Percentiles rank a stretch among this genome's conserved stretches.
These are phyloP conservation scores for Beta lomatogona DNA, from an alignment of 179 eudicot species.

Conservation along the genomic window DNA sequence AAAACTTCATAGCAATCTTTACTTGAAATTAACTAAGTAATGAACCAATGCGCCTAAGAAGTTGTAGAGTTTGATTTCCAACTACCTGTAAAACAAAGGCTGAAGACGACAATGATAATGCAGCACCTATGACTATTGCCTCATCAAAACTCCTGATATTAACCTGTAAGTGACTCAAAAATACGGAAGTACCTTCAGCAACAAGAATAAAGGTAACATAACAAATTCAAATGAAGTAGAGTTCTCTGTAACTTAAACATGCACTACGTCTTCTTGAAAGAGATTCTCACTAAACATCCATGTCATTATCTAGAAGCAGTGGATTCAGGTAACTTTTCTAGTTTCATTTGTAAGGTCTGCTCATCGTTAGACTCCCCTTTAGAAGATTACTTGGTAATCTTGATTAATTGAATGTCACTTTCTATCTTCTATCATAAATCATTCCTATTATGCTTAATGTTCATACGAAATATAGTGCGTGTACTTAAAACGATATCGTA, in stretches of 20 bases:
- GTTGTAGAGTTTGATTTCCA: not conserved
- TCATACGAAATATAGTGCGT: too few relatives aligned
- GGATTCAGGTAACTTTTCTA: too few relatives aligned
- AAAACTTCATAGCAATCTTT: not conserved
- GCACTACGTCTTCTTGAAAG: not conserved
- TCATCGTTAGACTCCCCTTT: too few relatives aligned
- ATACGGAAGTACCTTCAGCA: conserved; percentile 1
- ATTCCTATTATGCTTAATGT: too few relatives aligned
- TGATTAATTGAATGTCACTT: too few relatives aligned
- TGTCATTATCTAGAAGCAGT: too few relatives aligned
- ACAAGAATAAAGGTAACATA: not conserved
- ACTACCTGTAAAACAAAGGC: conserved; percentile 98
- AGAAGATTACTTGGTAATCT: too few relatives aligned
- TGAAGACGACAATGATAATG: conserved; percentile 94
- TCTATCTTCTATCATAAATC: too few relatives aligned
- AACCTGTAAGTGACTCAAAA: conserved; percentile 52
- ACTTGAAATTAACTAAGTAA: not conserved
- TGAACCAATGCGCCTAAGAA: not conserved
- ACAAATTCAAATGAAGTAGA: not conserved
- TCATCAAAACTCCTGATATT: conserved; percentile 94
- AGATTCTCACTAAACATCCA: not conserved
- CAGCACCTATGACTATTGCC: conserved; percentile 97
- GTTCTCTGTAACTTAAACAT: not conserved
- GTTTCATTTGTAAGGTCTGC: too few relatives aligned
- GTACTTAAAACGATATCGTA: too few relatives aligned